These are phyloP conservation scores for Santalum album DNA, from an alignment of 164 flowering plant genomes.

Conservation along the genomic window DNA sequence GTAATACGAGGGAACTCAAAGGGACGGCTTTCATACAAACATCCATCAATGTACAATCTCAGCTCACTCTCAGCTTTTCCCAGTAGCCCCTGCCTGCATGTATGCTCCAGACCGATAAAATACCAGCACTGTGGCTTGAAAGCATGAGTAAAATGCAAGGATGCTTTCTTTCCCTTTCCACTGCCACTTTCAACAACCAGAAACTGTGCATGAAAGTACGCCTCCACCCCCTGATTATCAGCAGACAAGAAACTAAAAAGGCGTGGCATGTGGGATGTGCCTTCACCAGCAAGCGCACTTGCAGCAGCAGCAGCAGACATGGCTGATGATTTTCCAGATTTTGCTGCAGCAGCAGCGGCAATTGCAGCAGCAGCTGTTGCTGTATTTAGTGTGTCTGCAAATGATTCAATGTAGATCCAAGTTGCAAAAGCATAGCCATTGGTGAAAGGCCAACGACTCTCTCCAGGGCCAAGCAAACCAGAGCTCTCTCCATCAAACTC, in stretches of 20 bases:
- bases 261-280: conserved; percentile 97
- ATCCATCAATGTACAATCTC: conserved; percentile 86
- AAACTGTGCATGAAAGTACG: conserved; percentile 98
- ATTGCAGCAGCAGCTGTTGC: conserved; percentile 98
- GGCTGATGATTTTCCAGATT: conserved; percentile 94
- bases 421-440: conserved; percentile 97
- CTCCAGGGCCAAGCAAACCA: conserved; percentile 96
- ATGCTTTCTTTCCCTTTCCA: conserved; percentile 92
- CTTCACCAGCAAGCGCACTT: conserved; percentile 99
- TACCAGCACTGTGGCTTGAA: conserved; percentile 99
- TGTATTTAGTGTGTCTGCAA: conserved; percentile 94
- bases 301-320: conserved; percentile 99
- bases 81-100: conserved; percentile 70
- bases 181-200: conserved; percentile 94
- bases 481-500: conserved; percentile 99
- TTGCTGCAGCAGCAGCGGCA: conserved; percentile 97
- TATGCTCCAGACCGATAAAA: conserved; percentile 90
- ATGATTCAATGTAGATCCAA: conserved; percentile 97
- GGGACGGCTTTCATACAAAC: conserved; percentile 82
- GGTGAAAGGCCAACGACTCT: conserved; percentile 94
- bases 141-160: conserved; percentile 95
- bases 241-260: conserved; percentile 92
- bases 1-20: conserved; percentile 94
- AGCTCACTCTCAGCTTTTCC: conserved; percentile 94
- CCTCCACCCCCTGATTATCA: conserved; percentile 98